Percentiles rank a stretch among this genome's conserved stretches.
Conservation (phyloP, 305 asterid genomes). For the Vinca major region DNA sequence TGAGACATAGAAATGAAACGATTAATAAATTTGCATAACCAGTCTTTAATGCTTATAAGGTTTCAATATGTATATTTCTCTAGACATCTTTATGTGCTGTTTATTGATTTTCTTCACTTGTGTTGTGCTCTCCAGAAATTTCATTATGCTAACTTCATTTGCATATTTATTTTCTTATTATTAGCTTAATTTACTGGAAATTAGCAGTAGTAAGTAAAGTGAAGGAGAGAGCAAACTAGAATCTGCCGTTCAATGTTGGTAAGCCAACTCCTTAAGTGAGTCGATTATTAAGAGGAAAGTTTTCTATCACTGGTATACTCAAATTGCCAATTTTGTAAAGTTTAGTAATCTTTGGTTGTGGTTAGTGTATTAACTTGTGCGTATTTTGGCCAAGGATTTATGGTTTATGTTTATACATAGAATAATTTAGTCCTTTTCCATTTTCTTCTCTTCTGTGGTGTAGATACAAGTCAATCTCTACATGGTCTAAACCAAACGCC, state of each 20-base stretch:
- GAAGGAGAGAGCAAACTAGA: background rate
- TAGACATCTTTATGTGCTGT: background rate
- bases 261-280: background rate
- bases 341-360: background rate
- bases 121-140: background rate
- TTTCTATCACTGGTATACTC: background rate
- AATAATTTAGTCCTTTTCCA: background rate
- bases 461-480: constrained; percentile 6
- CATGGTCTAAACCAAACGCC: background rate
- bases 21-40: background rate
- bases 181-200: background rate
- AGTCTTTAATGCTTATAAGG: background rate
- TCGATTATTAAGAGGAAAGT: background rate
- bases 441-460: background rate
- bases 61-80: background rate
- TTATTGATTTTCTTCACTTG: background rate
- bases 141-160: background rate
- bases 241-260: background rate
- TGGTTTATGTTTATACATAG: background rate
- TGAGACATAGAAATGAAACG: background rate
- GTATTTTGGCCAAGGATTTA: background rate
- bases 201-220: background rate
- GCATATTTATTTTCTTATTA: background rate
- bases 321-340: background rate
- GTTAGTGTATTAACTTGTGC: background rate